These are phyloP conservation scores for Suillus placidus DNA, from an alignment of 768 basidiomycete species.

Conservation along the genomic window DNA sequence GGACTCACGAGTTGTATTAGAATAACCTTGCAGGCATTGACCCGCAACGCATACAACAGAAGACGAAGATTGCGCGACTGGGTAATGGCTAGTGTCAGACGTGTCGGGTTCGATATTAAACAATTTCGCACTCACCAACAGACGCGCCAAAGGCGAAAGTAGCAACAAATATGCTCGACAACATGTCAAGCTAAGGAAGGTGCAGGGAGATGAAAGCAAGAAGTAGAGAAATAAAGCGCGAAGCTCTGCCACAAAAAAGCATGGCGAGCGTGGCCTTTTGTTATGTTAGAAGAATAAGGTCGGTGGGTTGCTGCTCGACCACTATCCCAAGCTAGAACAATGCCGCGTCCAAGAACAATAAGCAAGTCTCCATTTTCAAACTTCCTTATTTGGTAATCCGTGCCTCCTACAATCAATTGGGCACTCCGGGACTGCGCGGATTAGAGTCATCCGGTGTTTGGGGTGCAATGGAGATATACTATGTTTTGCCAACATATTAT, in stretches of 20 bases:
- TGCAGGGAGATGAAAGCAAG: conserved; percentile 24
- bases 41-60: conserved; percentile 83
- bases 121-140: conserved; percentile 36
- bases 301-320: conserved; percentile 22
- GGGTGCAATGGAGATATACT: neutral
- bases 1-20: conserved; percentile 68
- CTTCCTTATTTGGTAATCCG: conserved; percentile 9
- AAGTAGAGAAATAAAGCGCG: conserved; percentile 24
- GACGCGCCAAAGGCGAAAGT: conserved; percentile 41
- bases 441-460: neutral
- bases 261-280: conserved; percentile 30
- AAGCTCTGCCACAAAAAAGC: conserved; percentile 20
- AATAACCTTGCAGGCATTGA: conserved; percentile 81
- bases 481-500: neutral
- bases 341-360: conserved; percentile 29
- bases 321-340: conserved; percentile 24
- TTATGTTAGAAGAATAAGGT: conserved; percentile 31
- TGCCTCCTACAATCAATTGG: neutral
- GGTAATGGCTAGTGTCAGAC: conserved; percentile 5
- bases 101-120: neutral
- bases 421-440: neutral
- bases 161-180: conserved; percentile 41
- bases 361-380: conserved; percentile 13
- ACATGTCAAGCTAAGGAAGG: conserved; percentile 38
- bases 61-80: conserved; percentile 60